These are phyloP conservation scores for Colletotrichum sp. DNA, from an alignment of 2,329 filamentous ascomycete genomes.

Conservation along the genomic window DNA sequence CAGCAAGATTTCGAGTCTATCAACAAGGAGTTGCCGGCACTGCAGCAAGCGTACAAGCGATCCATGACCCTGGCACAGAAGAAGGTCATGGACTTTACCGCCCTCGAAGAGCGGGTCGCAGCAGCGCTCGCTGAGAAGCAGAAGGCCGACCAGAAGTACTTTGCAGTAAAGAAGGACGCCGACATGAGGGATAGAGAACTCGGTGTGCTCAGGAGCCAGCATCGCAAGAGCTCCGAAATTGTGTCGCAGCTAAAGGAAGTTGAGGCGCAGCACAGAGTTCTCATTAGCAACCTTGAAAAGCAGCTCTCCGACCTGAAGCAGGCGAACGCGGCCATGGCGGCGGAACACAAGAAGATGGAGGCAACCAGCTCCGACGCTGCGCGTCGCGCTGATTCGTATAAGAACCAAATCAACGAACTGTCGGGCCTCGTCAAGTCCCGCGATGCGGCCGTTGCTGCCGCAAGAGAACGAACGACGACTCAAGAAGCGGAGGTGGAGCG, in stretches of 20 bases:
- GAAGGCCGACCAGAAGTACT: constrained; percentile 98
- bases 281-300: constrained; percentile 88
- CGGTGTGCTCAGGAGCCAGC: constrained; percentile 79
- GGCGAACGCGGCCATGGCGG: constrained; percentile 71
- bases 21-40: constrained; percentile 84
- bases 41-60: constrained; percentile 91
- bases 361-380: constrained; percentile 72
- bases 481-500: constrained; percentile 81
- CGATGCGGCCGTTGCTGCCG: constrained; percentile 62
- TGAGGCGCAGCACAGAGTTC: constrained; percentile 75
- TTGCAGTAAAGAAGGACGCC: constrained; percentile 92
- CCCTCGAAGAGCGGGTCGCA: constrained; percentile 78
- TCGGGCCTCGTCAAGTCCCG: constrained; percentile 77
- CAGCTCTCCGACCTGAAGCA: constrained; percentile 85
- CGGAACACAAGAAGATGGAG: constrained; percentile 79
- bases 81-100: constrained; percentile 80
- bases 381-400: constrained; percentile 74
- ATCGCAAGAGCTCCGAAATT: constrained; percentile 89
- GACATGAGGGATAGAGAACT: constrained; percentile 85
- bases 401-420: constrained; percentile 78
- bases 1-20: constrained; percentile 84
- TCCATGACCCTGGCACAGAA: constrained; percentile 83
- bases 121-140: constrained; percentile 85
- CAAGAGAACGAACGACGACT: constrained; percentile 63
- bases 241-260: constrained; percentile 92